phyloP scores from a whole-genome alignment of 805 yeast genomes.

The Ogataea paradorogensis region DNA sequence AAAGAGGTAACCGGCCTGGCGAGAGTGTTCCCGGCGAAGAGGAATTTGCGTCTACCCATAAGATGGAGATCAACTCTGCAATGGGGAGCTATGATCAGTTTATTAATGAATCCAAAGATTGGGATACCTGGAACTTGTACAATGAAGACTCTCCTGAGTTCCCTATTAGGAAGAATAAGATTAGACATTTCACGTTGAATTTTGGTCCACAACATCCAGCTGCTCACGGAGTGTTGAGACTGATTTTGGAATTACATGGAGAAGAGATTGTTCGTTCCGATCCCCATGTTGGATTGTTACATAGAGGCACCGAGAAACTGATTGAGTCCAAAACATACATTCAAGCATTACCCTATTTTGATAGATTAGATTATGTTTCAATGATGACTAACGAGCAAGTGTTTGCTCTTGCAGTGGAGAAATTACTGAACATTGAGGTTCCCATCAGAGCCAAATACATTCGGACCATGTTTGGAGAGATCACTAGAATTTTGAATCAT shows the following conservation, averaged over 20 bases:
- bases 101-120: conserved; percentile 31
- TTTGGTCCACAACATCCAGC: conserved; percentile 96
- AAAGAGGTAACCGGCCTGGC: conserved; percentile 29
- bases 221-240: conserved; percentile 87
- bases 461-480: conserved; percentile 82
- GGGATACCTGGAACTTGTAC: conserved; percentile 36
- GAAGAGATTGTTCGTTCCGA: conserved; percentile 85
- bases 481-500: conserved; percentile 80
- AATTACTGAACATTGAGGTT: conserved; percentile 77
- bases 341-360: conserved; percentile 87
- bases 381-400: conserved; percentile 93
- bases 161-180: conserved; percentile 43
- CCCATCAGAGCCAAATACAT: conserved; percentile 84
- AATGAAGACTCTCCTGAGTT: conserved; percentile 38
- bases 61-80: conserved; percentile 38
- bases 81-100: conserved; percentile 40
- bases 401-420: conserved; percentile 79
- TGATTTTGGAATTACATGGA: conserved; percentile 82
- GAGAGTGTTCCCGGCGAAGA: conserved; percentile 25
- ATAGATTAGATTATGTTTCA: conserved; percentile 77
- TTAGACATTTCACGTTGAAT: conserved; percentile 85
- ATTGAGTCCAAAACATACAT: conserved; percentile 82
- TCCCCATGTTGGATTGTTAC: conserved; percentile 85
- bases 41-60: conserved; percentile 25
- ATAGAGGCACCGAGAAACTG: conserved; percentile 86